Percentiles rank a stretch among this genome's conserved stretches.
phyloP scores from a whole-genome alignment of 1,284 basidiomycete genomes.

The Ganoderma boninense region DNA sequence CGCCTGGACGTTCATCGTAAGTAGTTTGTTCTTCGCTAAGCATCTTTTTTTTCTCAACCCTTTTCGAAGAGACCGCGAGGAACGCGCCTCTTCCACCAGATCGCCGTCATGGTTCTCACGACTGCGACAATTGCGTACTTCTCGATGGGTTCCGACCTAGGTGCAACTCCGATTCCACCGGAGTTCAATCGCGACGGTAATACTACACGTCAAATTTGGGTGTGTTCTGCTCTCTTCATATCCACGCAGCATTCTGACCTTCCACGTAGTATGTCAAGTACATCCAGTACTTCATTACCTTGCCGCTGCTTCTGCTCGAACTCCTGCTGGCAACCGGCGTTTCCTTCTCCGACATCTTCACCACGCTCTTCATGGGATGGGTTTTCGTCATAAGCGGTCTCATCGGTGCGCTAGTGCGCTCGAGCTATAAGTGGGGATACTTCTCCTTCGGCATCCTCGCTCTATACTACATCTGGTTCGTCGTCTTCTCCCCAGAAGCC shows the following conservation, averaged over 20 bases:
- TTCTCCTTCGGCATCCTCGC: constrained; percentile 55
- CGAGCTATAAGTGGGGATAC: constrained; percentile 62
- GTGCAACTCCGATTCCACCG: constrained; percentile 68
- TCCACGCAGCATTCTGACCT: neutral
- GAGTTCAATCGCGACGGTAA: constrained; percentile 84
- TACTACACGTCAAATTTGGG: constrained; percentile 70
- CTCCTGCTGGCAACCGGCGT: constrained; percentile 61
- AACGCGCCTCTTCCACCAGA: constrained; percentile 56
- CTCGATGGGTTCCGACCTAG: constrained; percentile 57
- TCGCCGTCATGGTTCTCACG: constrained; percentile 55
- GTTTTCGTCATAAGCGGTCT: constrained; percentile 61
- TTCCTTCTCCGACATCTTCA: constrained; percentile 60
- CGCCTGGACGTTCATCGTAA: constrained; percentile 48
- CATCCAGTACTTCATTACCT: constrained; percentile 67
- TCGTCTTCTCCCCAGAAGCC: constrained; percentile 1
- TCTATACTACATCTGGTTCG: constrained; percentile 57
- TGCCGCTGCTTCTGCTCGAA: constrained; percentile 61
- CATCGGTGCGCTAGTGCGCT: constrained; percentile 55
- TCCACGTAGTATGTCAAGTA: constrained; percentile 53
- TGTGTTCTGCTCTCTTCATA: neutral
- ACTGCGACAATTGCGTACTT: constrained; percentile 58
- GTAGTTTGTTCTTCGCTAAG: neutral
- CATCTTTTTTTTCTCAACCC: neutral
- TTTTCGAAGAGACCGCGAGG: constrained; percentile 46
- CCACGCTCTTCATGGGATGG: constrained; percentile 60